Evolutionary conservation across 257 asterid genomes (phyloP), one percentile per base, ranked within the genome.

Genomic region (Nicotiana otophora): DNA sequence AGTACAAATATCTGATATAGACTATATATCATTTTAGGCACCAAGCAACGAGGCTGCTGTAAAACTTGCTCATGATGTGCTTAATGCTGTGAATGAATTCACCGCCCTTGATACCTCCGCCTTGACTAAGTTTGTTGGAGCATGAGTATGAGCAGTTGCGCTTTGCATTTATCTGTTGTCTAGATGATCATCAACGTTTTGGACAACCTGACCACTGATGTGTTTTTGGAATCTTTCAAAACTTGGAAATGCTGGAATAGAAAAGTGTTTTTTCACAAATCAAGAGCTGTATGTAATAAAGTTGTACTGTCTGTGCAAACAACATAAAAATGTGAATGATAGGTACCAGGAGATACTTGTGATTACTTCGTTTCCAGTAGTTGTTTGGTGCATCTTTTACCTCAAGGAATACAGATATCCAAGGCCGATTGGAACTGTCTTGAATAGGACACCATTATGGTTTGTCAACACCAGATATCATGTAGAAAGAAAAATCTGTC

Each of bases 81-180:
- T 89, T 64, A 80, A 93, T 84, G 92, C 97, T 1, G 87, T 84
- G 31, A 84, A 84, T 74, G 96, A 86, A 87, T 94, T 93, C 77
- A 86, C 84, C 9, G 98, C 98, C 82, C 91, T 96, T 4, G 97
- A 94, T 84, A 88, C 94, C 55, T 92, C 97, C 80, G 92, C 97
- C 15, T 84, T 96, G 67, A 79, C 88, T 82, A 94, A 91, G 85
- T 92, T 96, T 80, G 89, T 93, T 84, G 86, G 89, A 39, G 91
- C 19, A 33, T 88, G 87, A 83, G 42, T 54, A 7, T 62, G 72
- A 26, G 31, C 6, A 48, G 81, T 63, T 57, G 69, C 62, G 31
- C 34, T 34, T 72, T 80, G 65, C 72, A 20, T 54, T 57, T 54
- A 7, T 81, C 75, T 36, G 39, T 60, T 12, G 4, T 62, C 75